Base-by-base conservation (phyloP, 192 early-diverging fungal species). In the Gonapodya sp. region DNA sequence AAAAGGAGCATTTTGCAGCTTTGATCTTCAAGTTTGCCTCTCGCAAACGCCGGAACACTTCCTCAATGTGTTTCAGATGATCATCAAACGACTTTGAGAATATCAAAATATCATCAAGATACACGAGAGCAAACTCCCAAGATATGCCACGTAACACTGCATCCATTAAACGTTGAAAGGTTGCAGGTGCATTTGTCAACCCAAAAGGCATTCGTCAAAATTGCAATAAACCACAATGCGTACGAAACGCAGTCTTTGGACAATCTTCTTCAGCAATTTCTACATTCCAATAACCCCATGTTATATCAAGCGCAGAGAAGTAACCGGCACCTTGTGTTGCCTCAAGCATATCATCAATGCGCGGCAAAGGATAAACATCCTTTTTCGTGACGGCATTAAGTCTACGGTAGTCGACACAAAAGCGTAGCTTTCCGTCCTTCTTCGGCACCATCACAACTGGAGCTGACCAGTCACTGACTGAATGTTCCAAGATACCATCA, bases 101-200 rank as follows among this genome's bases (percentile, higher is more conserved):
- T 0, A 91, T 83, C 0, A 87, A 79, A n/a, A 91, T 84, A 79
- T 89, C 85, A 79, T 91, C 87, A 1, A 88, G 46, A 34, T 88
- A 88, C 0, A 82, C 83, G 0, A 86, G 72, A 0, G 79, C 31
- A 1, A 1, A 80, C 0, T 79, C 34, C 1, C 84, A 81, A 0
- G 83, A 31, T 2, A 79, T 73, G 0, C 83, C 83, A 0, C 34
- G 30, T 8, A 89, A 33, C 0, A 88, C 79, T 18, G 81, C 77
- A 34, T 89, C 86, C 81, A 88, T 84, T 14, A 88, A 73, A 0
- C 79, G 73, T 80, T 89, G 83, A 24, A 89, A 89, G 0, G 85
- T 80, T 0, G 84, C 87, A 0, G 85, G 87, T 0, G 86, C 83
- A 46, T 87, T 87, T 14, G 64, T 80, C 0, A 87, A 80, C 0